Evolutionary conservation across 2,329 filamentous ascomycete genomes (phyloP), one percentile per base, ranked within the genome.

Genomic region (Torrubiella hemipterigena): DNA sequence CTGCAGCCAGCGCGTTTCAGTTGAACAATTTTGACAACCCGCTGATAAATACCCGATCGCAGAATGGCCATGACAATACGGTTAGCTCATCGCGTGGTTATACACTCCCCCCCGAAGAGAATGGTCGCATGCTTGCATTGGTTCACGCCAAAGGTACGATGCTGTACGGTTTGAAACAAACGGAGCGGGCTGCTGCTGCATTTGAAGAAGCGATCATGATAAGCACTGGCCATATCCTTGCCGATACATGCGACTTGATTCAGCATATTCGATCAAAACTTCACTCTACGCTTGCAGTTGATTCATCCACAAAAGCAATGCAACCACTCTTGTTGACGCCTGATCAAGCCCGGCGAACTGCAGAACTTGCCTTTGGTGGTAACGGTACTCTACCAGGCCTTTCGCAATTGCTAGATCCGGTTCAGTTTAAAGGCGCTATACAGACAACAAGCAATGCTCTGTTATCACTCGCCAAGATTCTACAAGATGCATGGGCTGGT

Each of bases 141-240:
- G 77, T 96, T 24, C 91, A 98, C 56, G 87, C 89, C 14, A 98
- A 96, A 55, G 91, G 89, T n/a, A 96, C 96, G 40, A 93, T 96
- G 80, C 67, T 96, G 2, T 98, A 98, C 55, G 77, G 83, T 17
- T 61, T 93, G 18, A 89, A 89, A 27, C 80, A 95, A 42, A 81
- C 91, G 40, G 65, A 69, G 23, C 73, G 69, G 24, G 91, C 91
- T 25, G 86, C 89, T 1, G 73, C 77, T 44, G 85, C 91, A 4
- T 98, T 98, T 44, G 91, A 98, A 52, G 86, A 95, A 52, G 89
- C 87, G 1, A 85, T 98, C 4, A 58, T 95, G 32, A 89, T 98
- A 39, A 87, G 85, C 35, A 72, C 81, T 17, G 87, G 86, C 2
- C 71, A 77, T 38, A 65, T 69, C 28, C 69, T 79, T 6, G 66